Base-by-base conservation (phyloP, 208 protist genomes). In the Leishmania guyanensis region DNA sequence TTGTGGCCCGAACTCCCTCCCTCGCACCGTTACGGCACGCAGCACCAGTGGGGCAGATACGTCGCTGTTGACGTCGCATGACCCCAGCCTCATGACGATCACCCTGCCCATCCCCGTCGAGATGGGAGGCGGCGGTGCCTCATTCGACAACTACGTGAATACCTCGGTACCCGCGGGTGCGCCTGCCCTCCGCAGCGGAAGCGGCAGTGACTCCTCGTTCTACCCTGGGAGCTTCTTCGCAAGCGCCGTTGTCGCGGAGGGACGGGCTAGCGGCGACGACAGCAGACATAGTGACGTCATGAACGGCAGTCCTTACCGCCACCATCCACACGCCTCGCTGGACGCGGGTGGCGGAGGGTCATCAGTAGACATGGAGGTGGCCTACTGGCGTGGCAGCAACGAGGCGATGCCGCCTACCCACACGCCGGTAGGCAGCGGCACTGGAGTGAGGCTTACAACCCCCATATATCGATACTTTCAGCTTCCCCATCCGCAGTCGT, bases 171-270 rank as follows among this genome's bases (percentile, higher is more conserved):
- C 33, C 3, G 50, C 66, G 56, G 53, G 20, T 20, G 5, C 66
- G 20, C 39, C 74, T 39, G 74, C 56, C 20, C 33, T 50, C 9
- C 68, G 51, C 75, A 78, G 69, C 60, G 70, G 70, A 77, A 78
- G 81, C 17, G 76, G 50, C 51, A 80, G 79, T 48, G 60, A 16
- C 50, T 78, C 81, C 51, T 84, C 81, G 62, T 68, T 85, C 9
- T 81, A 81, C 66, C 81, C 71, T 5, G 76, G 81, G 39, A 85
- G 81, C 54, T 74, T 85, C 72, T 85, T 81, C 60, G 69, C 69
- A 20, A 58, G 64, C 72, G 39, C 74, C 9, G 51, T 26, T 10
- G 36, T 33, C 54, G 33, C 56, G 17, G 74, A 77, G 74, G 74
- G 53, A 39, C 74, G 54, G 17, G 20, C 22, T 39, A 5, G 10